Percentiles rank a stretch among this genome's conserved stretches.
These are phyloP conservation scores for Phytophthora podocarpi DNA, from an alignment of 352 stramenopile genomes.

Conservation along the genomic window DNA sequence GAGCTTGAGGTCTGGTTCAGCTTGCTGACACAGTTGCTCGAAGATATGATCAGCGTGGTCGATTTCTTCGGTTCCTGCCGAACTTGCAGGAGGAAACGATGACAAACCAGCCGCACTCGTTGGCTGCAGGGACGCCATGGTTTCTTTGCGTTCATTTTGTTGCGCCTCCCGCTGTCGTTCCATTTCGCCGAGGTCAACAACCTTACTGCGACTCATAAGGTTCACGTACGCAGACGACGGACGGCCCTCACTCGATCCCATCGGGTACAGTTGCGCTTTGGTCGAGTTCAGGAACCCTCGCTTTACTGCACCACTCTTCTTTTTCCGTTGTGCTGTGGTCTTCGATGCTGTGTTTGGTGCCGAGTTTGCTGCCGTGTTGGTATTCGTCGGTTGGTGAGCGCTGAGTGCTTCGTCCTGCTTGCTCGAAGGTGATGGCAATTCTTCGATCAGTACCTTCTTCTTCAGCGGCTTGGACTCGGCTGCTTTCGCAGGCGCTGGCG, in stretches of 20 bases:
- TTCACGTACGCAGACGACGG: conserved; percentile 82
- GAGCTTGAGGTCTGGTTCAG: conserved; percentile 71
- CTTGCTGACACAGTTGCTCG: conserved; percentile 78
- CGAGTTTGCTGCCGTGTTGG: not conserved
- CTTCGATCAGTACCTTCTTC: conserved; percentile 55
- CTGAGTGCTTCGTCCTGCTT: not conserved
- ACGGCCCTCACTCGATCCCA: conserved; percentile 66
- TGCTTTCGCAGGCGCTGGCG: conserved; percentile 11
- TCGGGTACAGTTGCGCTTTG: conserved; percentile 70
- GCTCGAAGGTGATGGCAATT: conserved; percentile 30
- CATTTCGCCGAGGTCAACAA: conserved; percentile 71
- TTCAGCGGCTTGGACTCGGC: conserved; percentile 1
- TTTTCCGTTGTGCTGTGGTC: conserved; percentile 8
- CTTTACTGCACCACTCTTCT: conserved; percentile 56
- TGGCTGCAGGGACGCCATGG: conserved; percentile 33
- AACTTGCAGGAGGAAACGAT: not conserved
- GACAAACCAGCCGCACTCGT: no score
- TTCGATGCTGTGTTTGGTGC: not conserved
- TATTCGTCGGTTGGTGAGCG: not conserved
- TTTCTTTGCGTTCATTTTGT: conserved; percentile 32
- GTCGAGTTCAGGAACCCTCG: conserved; percentile 76
- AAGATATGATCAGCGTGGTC: conserved; percentile 79
- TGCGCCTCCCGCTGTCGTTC: conserved; percentile 45
- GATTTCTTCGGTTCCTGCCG: conserved; percentile 32
- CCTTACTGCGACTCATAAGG: conserved; percentile 77